phyloP scores from a whole-genome alignment of 495 filamentous ascomycete species.

The Neurospora discreta region DNA sequence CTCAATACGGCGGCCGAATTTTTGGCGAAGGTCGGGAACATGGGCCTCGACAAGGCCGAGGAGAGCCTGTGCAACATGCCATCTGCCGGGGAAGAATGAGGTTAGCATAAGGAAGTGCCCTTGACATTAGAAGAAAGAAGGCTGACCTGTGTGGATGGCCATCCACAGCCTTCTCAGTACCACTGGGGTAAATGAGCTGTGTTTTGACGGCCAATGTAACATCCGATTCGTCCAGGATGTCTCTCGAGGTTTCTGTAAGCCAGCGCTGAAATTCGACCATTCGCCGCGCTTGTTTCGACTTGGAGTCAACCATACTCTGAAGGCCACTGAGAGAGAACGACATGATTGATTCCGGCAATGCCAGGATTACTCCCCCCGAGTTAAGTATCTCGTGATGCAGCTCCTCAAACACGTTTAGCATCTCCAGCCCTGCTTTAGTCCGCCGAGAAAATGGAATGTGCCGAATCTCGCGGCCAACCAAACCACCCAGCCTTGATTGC shows the following conservation, averaged over 20 bases:
- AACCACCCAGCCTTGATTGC: background rate
- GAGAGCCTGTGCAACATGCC: constrained; percentile 33
- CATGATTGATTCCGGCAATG: background rate
- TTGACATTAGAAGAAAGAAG: background rate
- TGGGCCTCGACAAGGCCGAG: constrained; percentile 25
- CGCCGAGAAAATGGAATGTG: constrained; percentile 8
- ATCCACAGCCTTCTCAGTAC: constrained; percentile 36
- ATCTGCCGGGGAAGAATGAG: constrained; percentile 13
- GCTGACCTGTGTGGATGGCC: constrained; percentile 28
- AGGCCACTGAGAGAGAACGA: background rate
- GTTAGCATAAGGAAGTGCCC: background rate
- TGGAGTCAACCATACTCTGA: constrained; percentile 1
- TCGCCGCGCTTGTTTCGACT: constrained; percentile 15
- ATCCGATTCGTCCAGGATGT: constrained; percentile 49
- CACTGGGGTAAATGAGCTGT: constrained; percentile 40
- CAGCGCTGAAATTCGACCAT: constrained; percentile 39
- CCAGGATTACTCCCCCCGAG: background rate
- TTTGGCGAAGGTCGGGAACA: constrained; percentile 15
- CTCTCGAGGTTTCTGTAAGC: constrained; percentile 32
- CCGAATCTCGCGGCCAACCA: constrained; percentile 1
- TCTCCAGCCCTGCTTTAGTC: constrained; percentile 10
- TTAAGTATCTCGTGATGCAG: background rate
- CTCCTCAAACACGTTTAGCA: background rate
- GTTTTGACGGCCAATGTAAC: constrained; percentile 37
- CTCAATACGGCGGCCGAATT: background rate